Evolutionary conservation across 2,329 filamentous ascomycete species (phyloP).

Genomic region (Cladosporium austrohemisphaericum): DNA sequence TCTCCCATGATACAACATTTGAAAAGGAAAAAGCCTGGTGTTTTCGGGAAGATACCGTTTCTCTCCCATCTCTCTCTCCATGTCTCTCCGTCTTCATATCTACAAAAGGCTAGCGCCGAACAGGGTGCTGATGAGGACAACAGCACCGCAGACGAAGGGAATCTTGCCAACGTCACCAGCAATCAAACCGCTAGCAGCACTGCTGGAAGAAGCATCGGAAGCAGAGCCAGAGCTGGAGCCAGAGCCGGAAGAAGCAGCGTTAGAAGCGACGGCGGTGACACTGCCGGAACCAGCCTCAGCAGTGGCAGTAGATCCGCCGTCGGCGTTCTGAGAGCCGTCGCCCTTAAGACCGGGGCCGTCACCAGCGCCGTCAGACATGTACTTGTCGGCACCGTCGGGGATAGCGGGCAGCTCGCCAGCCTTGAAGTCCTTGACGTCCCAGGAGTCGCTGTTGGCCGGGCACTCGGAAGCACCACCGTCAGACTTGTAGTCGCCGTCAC

Average conservation of each 20-base stretch:
- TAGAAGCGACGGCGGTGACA: conserved; percentile 38
- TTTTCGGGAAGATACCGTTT: not conserved
- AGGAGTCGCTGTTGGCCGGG: conserved; percentile 51
- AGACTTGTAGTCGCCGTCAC: conserved; percentile 58
- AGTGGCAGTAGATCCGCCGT: conserved; percentile 47
- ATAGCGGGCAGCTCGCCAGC: conserved; percentile 53
- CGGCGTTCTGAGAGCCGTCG: conserved; percentile 54
- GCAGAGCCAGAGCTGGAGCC: conserved; percentile 33
- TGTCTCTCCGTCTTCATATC: conserved; percentile 3
- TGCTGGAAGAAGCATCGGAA: conserved; percentile 24
- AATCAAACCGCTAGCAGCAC: conserved; percentile 44
- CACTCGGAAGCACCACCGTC: conserved; percentile 52
- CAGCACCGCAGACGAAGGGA: conserved; percentile 49
- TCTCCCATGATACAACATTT: too few species aligned
- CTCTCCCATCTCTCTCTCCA: not conserved
- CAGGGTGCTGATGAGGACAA: conserved; percentile 51
- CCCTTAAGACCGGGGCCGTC: conserved; percentile 54
- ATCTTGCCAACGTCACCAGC: conserved; percentile 46
- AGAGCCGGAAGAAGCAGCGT: conserved; percentile 22
- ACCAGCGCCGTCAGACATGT: conserved; percentile 57
- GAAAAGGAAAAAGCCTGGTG: too few species aligned
- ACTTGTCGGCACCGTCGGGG: conserved; percentile 52
- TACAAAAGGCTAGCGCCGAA: conserved; percentile 48
- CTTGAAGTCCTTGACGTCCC: conserved; percentile 51
- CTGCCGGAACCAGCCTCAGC: conserved; percentile 50